Evolutionary conservation across 169 alveolate genomes (phyloP).

Genomic region (Cyclospora cayetanensis): DNA sequence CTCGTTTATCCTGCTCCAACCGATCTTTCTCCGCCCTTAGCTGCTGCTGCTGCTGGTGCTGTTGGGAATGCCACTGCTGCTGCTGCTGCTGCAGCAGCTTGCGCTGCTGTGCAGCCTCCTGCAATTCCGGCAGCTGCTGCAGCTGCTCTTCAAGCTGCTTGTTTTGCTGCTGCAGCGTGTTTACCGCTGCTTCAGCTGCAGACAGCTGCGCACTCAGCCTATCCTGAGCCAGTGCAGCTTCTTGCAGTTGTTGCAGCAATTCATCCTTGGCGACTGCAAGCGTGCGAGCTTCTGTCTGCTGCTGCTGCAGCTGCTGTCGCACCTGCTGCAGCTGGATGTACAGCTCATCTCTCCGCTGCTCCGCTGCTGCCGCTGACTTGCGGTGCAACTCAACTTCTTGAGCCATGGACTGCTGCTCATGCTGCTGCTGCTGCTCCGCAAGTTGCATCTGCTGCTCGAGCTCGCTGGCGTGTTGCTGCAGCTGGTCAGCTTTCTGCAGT

Average conservation of each 20-base stretch:
- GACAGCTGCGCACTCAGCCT: background rate
- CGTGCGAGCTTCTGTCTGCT: background rate
- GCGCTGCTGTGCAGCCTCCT: constrained; percentile 60
- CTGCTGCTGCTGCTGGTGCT: constrained; percentile 63
- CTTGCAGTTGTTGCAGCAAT: constrained; percentile 43
- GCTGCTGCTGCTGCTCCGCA: constrained; percentile 51
- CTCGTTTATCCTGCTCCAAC: background rate
- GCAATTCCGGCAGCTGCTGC: constrained; percentile 47
- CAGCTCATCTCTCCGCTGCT: constrained; percentile 50
- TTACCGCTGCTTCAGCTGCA: constrained; percentile 59
- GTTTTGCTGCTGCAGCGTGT: constrained; percentile 53
- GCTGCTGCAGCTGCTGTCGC: constrained; percentile 66
- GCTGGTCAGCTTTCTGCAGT: background rate
- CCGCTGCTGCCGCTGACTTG: constrained; percentile 27
- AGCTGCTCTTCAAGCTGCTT: constrained; percentile 56
- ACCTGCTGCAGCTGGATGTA: constrained; percentile 56
- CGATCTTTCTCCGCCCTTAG: constrained; percentile 8
- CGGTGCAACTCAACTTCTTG: background rate
- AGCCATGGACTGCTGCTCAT: constrained; percentile 4
- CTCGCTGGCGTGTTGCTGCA: background rate
- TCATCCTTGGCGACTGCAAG: constrained; percentile 38
- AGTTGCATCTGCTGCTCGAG: constrained; percentile 52
- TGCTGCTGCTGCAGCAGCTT: constrained; percentile 65
- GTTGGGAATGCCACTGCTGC: constrained; percentile 45
- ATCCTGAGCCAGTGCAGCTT: constrained; percentile 24